These are phyloP conservation scores for Proliferodiscus dingleyae DNA, from an alignment of 2,329 filamentous ascomycete species.

Conservation along the genomic window DNA sequence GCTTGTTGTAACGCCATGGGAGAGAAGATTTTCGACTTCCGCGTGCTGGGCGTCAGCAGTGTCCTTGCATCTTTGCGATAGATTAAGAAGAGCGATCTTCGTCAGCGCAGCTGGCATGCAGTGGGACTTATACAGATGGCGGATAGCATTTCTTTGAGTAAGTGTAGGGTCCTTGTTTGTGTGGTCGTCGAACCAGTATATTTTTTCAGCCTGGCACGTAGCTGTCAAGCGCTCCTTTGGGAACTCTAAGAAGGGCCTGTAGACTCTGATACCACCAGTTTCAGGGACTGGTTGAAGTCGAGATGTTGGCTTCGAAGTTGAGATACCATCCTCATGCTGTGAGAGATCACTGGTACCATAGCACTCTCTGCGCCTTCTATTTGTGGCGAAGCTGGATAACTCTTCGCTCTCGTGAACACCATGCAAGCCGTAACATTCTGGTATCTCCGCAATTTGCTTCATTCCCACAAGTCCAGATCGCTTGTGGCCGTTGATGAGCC, in stretches of 20 bases:
- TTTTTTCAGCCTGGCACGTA: conserved; percentile 63
- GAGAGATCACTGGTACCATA: too few relatives aligned
- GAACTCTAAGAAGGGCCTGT: conserved; percentile 66
- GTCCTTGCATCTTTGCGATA: conserved; percentile 50
- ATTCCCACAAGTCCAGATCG: conserved; percentile 73
- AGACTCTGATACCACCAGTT: conserved; percentile 59
- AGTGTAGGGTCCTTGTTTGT: conserved; percentile 76
- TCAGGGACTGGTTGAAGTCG: conserved; percentile 38
- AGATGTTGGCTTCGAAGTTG: too few relatives aligned
- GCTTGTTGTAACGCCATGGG: conserved; percentile 36
- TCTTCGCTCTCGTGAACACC: conserved; percentile 63
- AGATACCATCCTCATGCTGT: too few relatives aligned
- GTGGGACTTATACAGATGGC: conserved; percentile 56
- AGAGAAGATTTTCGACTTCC: conserved; percentile 52
- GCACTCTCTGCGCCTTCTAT: too few relatives aligned
- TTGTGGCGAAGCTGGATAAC: background rate
- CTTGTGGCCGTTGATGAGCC: conserved; percentile 62
- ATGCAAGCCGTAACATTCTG: conserved; percentile 74
- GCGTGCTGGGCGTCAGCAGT: conserved; percentile 42
- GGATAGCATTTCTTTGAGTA: conserved; percentile 76
- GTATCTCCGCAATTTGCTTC: conserved; percentile 60
- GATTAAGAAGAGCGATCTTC: conserved; percentile 55
- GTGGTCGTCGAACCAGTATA: conserved; percentile 77
- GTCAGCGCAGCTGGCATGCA: conserved; percentile 66
- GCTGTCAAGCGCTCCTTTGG: conserved; percentile 68